These are phyloP conservation scores for Plasmodium sp. DNA, from an alignment of 169 alveolate species.

Conservation along the genomic window DNA sequence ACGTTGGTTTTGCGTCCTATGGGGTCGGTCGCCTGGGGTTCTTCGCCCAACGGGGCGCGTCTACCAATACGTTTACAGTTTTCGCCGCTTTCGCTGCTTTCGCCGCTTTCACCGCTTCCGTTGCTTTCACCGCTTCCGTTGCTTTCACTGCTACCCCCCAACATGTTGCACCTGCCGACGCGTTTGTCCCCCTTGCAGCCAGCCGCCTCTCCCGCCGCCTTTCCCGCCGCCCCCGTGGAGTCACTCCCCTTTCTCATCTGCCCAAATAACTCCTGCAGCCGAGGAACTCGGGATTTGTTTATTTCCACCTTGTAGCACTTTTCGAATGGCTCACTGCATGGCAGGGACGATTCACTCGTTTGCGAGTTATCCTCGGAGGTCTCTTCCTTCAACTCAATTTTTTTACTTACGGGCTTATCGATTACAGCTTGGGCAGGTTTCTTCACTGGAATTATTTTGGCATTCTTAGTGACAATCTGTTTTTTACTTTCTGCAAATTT, in stretches of 20 bases:
- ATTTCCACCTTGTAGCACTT: background rate
- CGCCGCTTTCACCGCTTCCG: background rate
- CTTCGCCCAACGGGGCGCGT: background rate
- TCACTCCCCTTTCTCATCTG: background rate
- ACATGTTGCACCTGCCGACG: background rate
- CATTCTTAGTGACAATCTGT: background rate
- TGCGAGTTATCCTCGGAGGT: background rate
- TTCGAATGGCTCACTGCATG: background rate
- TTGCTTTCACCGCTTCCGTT: background rate
- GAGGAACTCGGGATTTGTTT: background rate
- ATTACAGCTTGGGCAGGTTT: background rate
- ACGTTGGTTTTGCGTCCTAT: conserved; percentile 3
- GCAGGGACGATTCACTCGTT: background rate
- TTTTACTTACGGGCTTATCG: background rate
- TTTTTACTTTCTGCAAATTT: background rate
- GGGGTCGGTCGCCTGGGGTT: background rate
- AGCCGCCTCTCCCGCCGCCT: background rate
- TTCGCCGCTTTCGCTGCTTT: background rate
- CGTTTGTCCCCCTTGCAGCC: background rate
- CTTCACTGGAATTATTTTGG: background rate
- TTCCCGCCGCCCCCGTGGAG: background rate
- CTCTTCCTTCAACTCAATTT: background rate
- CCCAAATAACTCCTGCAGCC: background rate
- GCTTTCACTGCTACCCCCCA: background rate
- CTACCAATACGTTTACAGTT: background rate